phyloP scores from a whole-genome alignment of 345 rosid species.

The Gossypium longicalyx region DNA sequence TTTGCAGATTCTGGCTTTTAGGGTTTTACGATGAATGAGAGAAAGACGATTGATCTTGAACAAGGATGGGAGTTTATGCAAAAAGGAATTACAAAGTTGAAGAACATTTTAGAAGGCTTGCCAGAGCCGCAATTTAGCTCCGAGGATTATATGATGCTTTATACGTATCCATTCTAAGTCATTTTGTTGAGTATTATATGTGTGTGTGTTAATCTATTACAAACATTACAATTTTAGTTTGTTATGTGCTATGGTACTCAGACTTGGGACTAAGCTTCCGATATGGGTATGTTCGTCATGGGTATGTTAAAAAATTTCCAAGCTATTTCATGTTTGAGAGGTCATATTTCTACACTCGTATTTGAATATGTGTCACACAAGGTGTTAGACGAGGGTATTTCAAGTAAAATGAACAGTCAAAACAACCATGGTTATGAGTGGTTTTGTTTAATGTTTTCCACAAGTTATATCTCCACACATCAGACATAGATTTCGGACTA shows the following conservation, averaged over 20 bases:
- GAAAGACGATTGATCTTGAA: conserved; percentile 40
- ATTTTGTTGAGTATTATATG: conserved; percentile 6
- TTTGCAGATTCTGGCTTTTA: conserved; percentile 12
- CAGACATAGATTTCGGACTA: no score
- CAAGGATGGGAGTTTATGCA: conserved; percentile 63
- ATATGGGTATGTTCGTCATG: background rate
- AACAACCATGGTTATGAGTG: no score
- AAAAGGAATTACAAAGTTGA: conserved; percentile 54
- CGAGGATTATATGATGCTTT: conserved; percentile 59
- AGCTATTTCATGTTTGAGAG: no score
- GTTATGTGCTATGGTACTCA: background rate
- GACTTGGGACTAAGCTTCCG: background rate
- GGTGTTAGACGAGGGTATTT: no score
- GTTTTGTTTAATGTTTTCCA: no score
- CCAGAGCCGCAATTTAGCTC: conserved; percentile 45
- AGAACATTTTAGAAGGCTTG: conserved; percentile 50
- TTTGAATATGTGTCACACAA: no score
- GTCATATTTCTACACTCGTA: no score
- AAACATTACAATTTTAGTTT: background rate
- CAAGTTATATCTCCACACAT: no score
- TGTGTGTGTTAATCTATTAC: background rate
- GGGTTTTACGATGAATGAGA: conserved; percentile 30
- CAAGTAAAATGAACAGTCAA: no score
- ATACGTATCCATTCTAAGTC: conserved; percentile 38
- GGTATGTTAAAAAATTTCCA: no score